These are phyloP conservation scores for Oropetium thomaeum DNA, from an alignment of 176 grass and related monocot genomes.

Conservation along the genomic window DNA sequence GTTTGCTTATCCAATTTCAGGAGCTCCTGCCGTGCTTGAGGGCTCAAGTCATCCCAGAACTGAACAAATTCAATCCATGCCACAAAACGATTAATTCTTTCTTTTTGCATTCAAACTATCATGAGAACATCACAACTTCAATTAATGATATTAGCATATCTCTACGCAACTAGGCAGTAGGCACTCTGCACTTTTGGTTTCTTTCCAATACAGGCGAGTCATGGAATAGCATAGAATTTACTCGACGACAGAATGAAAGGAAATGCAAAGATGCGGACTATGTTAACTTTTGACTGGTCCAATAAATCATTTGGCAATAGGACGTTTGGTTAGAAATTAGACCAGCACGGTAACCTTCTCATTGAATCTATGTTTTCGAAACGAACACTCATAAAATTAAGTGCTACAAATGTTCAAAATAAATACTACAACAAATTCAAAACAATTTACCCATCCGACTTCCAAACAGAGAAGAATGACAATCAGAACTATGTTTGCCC, in stretches of 20 bases:
- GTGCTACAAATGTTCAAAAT: not conserved
- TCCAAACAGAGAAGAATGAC: not conserved
- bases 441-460: not conserved
- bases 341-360: constrained; percentile 4
- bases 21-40: constrained; percentile 63
- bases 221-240: not conserved
- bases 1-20: constrained; percentile 90
- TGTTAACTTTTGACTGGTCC: not conserved
- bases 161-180: constrained; percentile 4
- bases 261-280: not conserved
- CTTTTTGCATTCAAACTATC: constrained; percentile 19
- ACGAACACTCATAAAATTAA: not conserved
- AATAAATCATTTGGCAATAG: constrained; percentile 5
- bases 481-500: not conserved
- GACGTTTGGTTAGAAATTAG: too few relatives aligned
- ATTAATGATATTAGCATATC: not conserved
- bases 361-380: not conserved
- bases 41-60: constrained; percentile 83
- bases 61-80: constrained; percentile 45
- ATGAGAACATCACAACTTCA: constrained; percentile 14
- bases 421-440: not conserved
- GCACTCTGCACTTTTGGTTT: not conserved
- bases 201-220: not conserved
- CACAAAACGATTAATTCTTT: constrained; percentile 14
- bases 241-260: not conserved